A percentile compares a stretch with the other conserved stretches of the same genome.
phyloP scores from a whole-genome alignment of 148 eudicot genomes.

The Chenopodium album region DNA sequence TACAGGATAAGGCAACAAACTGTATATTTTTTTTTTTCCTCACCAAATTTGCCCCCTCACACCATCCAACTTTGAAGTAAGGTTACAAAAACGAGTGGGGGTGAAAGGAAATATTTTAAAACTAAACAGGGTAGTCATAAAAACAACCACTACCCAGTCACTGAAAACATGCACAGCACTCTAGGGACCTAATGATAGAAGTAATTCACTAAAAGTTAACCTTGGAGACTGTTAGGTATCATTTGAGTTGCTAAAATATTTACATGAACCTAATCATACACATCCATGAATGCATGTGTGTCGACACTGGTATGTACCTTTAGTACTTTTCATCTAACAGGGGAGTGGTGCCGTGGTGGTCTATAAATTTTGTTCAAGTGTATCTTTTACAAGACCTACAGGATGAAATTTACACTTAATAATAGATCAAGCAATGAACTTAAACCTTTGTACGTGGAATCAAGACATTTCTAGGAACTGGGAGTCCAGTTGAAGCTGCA shows the following conservation, averaged over 20 bases:
- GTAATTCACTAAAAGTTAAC: background rate
- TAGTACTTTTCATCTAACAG: no score
- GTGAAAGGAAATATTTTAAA: background rate
- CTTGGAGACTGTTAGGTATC: background rate
- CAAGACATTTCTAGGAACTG: slow-evolving; percentile 82
- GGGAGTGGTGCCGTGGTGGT: no score
- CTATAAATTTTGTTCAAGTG: background rate
- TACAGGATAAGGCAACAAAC: background rate
- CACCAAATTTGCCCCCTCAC: background rate
- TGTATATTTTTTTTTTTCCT: background rate
- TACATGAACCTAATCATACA: background rate
- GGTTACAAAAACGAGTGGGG: background rate
- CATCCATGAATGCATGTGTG: no score
- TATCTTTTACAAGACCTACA: background rate
- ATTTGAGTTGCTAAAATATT: background rate
- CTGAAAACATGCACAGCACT: background rate
- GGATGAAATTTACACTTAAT: background rate
- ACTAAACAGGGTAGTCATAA: background rate
- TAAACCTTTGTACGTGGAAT: slow-evolving; percentile 92
- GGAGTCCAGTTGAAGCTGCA: slow-evolving; percentile 75
- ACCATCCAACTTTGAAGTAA: background rate
- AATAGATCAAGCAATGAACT: background rate
- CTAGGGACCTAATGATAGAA: background rate
- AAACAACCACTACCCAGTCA: background rate
- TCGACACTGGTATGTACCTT: no score